phyloP scores from a whole-genome alignment of 2,329 filamentous ascomycete species.

The Erysiphe pulchra region DNA sequence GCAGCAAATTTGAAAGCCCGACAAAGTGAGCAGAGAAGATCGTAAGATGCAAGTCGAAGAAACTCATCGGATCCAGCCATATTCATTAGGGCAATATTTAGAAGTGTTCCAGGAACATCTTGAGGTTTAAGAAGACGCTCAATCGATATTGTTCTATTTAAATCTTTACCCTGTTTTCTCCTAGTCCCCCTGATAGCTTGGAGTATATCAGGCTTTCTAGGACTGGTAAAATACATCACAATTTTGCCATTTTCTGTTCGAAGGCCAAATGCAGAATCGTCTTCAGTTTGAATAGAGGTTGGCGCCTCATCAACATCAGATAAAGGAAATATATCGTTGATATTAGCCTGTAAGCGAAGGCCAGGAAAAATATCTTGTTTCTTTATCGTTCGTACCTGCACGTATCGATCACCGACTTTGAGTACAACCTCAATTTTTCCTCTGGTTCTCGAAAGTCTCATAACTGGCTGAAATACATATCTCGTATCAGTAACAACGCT shows the following conservation, averaged over 20 bases:
- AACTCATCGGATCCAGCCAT: conserved; percentile 33
- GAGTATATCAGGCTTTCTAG: conserved; percentile 35
- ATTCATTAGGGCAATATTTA: conserved; percentile 42
- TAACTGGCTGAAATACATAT: conserved; percentile 39
- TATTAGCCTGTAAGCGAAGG: conserved; percentile 32
- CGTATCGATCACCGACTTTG: conserved; percentile 42
- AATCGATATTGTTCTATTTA: conserved; percentile 30
- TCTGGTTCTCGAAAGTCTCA: conserved; percentile 38
- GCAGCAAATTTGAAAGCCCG: conserved; percentile 40
- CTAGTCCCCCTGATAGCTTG: conserved; percentile 37
- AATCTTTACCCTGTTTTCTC: conserved; percentile 36
- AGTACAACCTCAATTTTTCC: conserved; percentile 45
- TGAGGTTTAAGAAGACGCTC: conserved; percentile 42
- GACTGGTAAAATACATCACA: conserved; percentile 45
- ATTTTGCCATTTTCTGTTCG: conserved; percentile 44
- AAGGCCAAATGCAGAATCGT: conserved; percentile 40
- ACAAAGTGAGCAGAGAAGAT: conserved; percentile 38
- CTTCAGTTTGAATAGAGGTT: conserved; percentile 35
- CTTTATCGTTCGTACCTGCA: conserved; percentile 42
- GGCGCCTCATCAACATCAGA: conserved; percentile 42
- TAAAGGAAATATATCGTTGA: conserved; percentile 45
- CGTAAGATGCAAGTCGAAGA: conserved; percentile 38
- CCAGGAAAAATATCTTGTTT: conserved; percentile 42
- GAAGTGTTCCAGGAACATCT: conserved; percentile 41
- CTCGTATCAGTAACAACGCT: conserved; percentile 40